Percentiles rank a stretch among this genome's conserved stretches.
Evolutionary conservation across 164 flowering plant species (phyloP).

Genomic region (Liriodendron chinense): DNA sequence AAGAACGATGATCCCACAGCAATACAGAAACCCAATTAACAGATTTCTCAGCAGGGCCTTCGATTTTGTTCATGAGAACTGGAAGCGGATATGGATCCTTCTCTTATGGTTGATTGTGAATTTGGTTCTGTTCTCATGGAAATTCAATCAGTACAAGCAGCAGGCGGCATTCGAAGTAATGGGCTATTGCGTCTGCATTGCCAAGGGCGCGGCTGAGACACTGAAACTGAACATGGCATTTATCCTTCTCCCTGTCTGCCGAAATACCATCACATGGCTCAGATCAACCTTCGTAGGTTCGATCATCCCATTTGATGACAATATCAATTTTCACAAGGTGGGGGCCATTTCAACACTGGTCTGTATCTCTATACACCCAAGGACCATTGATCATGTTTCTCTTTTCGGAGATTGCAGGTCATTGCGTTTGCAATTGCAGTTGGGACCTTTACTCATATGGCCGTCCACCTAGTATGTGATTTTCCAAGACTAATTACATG

Average conservation of each 20-base stretch:
- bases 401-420: constrained; percentile 13
- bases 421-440: constrained; percentile 55
- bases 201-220: constrained; percentile 85
- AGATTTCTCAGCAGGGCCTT: constrained; percentile 28
- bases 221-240: constrained; percentile 92
- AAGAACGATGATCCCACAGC: constrained; percentile 78
- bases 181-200: constrained; percentile 80
- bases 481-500: constrained; percentile 47
- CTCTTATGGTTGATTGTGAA: constrained; percentile 51
- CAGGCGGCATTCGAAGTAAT: constrained; percentile 39
- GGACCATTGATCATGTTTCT: background rate
- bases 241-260: constrained; percentile 79
- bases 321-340: constrained; percentile 88
- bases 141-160: constrained; percentile 32
- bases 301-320: constrained; percentile 79
- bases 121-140: constrained; percentile 56
- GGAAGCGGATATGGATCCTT: constrained; percentile 74
- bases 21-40: constrained; percentile 59
- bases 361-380: background rate
- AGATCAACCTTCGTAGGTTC: constrained; percentile 61
- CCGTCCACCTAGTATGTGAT: constrained; percentile 60
- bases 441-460: constrained; percentile 41
- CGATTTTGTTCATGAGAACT: constrained; percentile 57
- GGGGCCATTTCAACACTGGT: background rate
- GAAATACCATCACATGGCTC: constrained; percentile 74